Percentiles rank a stretch among this genome's conserved stretches.
Conservation (phyloP, 2,329 filamentous ascomycete genomes). For the Colletotrichum chlorophyti region DNA sequence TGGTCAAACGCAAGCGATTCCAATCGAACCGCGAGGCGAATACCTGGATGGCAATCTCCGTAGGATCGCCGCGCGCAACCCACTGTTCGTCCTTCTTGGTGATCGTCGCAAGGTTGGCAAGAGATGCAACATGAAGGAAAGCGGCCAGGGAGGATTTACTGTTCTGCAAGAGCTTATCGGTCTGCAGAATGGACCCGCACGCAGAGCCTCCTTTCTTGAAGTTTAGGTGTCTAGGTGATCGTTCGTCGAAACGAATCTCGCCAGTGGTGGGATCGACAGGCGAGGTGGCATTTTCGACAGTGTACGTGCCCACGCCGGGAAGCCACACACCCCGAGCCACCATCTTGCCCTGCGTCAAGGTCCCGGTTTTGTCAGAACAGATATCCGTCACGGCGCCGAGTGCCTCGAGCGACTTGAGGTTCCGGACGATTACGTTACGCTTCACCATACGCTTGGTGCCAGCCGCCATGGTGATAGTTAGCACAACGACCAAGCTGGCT, state of each 20-base stretch:
- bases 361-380: constrained; percentile 64
- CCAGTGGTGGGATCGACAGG: constrained; percentile 65
- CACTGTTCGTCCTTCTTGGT: constrained; percentile 52
- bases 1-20: constrained; percentile 59
- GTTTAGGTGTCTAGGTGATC: constrained; percentile 20
- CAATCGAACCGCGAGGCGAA: constrained; percentile 71
- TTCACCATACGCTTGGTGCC: constrained; percentile 60
- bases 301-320: constrained; percentile 62
- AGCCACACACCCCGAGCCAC: constrained; percentile 66
- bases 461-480: constrained; percentile 66
- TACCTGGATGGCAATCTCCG: constrained; percentile 76
- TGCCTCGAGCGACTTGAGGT: constrained; percentile 60
- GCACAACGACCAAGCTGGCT: constrained; percentile 55
- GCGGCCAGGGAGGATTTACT: constrained; percentile 53
- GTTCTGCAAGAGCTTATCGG: constrained; percentile 45
- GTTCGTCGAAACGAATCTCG: constrained; percentile 46
- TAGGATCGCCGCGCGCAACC: constrained; percentile 69
- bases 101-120: constrained; percentile 61
- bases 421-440: constrained; percentile 59
- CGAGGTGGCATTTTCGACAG: constrained; percentile 59
- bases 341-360: constrained; percentile 70
- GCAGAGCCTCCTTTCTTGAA: constrained; percentile 29
- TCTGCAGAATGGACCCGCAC: constrained; percentile 33
- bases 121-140: constrained; percentile 65
- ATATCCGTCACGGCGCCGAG: constrained; percentile 57